phyloP scores from a whole-genome alignment of 148 eudicot species.

The Rhododendron ovatum region DNA sequence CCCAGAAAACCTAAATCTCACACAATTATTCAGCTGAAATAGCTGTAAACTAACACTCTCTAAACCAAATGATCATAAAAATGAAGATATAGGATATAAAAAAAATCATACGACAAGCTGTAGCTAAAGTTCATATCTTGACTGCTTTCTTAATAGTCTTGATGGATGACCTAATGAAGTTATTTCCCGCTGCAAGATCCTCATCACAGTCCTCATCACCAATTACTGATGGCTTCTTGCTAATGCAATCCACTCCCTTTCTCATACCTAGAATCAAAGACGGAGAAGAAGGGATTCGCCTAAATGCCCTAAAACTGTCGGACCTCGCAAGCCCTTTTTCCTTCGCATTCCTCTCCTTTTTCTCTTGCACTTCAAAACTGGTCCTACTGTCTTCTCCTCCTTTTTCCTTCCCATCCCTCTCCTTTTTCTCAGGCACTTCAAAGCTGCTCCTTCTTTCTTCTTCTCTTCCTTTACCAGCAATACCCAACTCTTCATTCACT shows the following conservation, averaged over 20 bases:
- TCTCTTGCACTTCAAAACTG: constrained; percentile 37
- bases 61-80: constrained; percentile 9
- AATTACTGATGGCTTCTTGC: constrained; percentile 64
- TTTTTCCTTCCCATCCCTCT: constrained; percentile 37
- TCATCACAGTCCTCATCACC: constrained; percentile 51
- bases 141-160: constrained; percentile 65
- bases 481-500: constrained; percentile 12
- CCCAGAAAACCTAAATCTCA: constrained; percentile 16
- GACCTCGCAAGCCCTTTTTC: constrained; percentile 49
- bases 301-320: constrained; percentile 71
- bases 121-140: constrained; percentile 30
- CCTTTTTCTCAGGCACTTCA: constrained; percentile 27
- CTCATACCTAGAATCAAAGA: constrained; percentile 72
- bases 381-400: constrained; percentile 23
- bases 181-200: constrained; percentile 24
- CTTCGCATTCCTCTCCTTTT: constrained; percentile 28
- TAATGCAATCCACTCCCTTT: constrained; percentile 81
- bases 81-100: background rate
- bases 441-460: constrained; percentile 36
- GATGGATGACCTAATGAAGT: constrained; percentile 57
- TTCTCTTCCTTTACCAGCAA: constrained; percentile 1
- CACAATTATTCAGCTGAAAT: constrained; percentile 25
- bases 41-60: constrained; percentile 7
- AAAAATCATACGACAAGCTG: background rate
- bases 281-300: constrained; percentile 82